Evolutionary conservation across 257 asterid genomes (phyloP).

Genomic region (Vinca minor): DNA sequence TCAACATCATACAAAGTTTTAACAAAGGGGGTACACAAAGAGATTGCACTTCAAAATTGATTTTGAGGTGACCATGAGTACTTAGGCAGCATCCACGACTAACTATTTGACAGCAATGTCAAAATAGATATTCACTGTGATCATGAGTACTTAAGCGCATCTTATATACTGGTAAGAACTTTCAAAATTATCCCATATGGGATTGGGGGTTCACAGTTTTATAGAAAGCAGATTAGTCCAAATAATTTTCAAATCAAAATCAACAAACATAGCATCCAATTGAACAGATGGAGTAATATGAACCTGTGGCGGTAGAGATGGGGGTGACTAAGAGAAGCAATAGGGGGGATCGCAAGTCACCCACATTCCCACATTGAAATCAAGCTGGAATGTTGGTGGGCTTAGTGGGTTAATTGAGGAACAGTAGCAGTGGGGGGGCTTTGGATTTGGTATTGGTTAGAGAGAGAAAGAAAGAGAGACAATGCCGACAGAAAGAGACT

Average conservation of each 20-base stretch:
- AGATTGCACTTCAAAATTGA: neutral
- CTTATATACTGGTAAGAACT: too few relatives aligned
- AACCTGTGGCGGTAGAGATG: neutral
- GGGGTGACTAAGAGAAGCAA: neutral
- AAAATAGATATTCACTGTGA: too few relatives aligned
- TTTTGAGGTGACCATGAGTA: too few relatives aligned
- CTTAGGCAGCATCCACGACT: too few relatives aligned
- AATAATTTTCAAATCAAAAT: neutral
- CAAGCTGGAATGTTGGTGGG: neutral
- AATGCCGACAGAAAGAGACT: conserved; percentile 58
- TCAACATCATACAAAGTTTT: neutral
- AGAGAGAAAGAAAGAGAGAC: conserved; percentile 21
- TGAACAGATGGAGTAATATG: neutral
- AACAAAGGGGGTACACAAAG: neutral
- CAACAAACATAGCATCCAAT: neutral
- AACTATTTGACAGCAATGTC: too few relatives aligned
- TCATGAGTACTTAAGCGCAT: too few relatives aligned
- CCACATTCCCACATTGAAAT: conserved; percentile 8
- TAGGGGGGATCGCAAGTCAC: conserved; percentile 10
- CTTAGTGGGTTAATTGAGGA: conserved; percentile 8
- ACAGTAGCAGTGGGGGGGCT: conserved; percentile 16
- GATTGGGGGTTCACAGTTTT: too few relatives aligned
- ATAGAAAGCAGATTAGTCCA: too few relatives aligned
- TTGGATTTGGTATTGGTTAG: conserved; percentile 6
- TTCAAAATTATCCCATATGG: too few relatives aligned